These are phyloP conservation scores for Fraxinus quadrangulata DNA, from an alignment of 257 asterid genomes.

Conservation along the genomic window DNA sequence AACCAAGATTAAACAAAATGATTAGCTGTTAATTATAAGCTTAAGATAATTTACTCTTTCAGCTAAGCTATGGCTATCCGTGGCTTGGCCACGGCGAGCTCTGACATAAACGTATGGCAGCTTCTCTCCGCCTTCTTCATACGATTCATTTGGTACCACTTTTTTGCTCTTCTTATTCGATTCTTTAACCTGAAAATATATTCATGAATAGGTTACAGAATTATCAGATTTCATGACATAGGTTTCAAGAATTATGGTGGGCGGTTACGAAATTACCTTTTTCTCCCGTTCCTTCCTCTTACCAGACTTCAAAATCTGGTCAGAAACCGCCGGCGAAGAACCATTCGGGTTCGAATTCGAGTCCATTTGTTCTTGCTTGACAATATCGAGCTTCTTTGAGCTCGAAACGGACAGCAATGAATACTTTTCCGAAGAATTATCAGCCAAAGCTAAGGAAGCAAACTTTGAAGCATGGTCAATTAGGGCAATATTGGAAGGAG, in stretches of 20 bases:
- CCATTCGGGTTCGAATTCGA: slow-evolving; percentile 58
- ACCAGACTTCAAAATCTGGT: slow-evolving; percentile 49
- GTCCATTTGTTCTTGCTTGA: slow-evolving; percentile 78
- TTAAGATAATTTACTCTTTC: slow-evolving; percentile 64
- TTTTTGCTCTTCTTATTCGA: slow-evolving; percentile 69
- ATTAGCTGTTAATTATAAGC: slow-evolving; percentile 13
- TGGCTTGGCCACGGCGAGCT: slow-evolving; percentile 98
- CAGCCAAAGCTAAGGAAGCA: slow-evolving; percentile 51
- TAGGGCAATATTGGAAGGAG: slow-evolving; percentile 57
- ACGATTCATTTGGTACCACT: slow-evolving; percentile 42
- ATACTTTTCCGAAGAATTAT: slow-evolving; percentile 26
- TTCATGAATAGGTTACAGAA: background rate
- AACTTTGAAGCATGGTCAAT: slow-evolving; percentile 71
- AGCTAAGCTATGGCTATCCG: slow-evolving; percentile 97
- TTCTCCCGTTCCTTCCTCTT: slow-evolving; percentile 86
- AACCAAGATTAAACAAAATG: slow-evolving; percentile 12
- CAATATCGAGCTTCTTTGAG: slow-evolving; percentile 35
- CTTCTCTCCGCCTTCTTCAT: slow-evolving; percentile 60
- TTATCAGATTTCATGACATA: background rate
- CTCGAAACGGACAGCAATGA: slow-evolving; percentile 29
- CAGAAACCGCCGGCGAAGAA: slow-evolving; percentile 56
- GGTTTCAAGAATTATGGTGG: background rate
- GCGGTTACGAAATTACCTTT: slow-evolving; percentile 42
- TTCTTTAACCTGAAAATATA: slow-evolving; percentile 52
- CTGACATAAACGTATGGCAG: slow-evolving; percentile 87